Evolutionary conservation across 768 basidiomycete genomes (phyloP), one percentile per base, ranked within the genome.

Genomic region (Crucibulum laeve): DNA sequence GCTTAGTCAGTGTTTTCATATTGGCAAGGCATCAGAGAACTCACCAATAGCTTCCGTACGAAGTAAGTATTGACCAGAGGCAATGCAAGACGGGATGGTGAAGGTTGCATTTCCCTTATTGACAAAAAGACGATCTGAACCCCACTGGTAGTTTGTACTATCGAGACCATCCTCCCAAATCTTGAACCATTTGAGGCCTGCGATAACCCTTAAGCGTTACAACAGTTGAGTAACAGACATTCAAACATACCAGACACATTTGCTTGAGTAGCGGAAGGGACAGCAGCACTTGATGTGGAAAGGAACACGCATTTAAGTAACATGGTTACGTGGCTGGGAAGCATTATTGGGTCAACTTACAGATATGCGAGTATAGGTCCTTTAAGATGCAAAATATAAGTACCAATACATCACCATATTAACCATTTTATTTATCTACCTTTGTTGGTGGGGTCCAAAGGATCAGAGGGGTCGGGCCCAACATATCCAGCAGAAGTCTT

Each of bases 101-200:
- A 77, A 76, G 10, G 65, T 68, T 2, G 70, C 71, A 43, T 76
- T 74, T 25, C 77, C 77, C 47, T 73, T 69, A 55, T 73, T 73
- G 14, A 61, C 53, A 43, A 73, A 67, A 42, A 79, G 53, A 3
- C 63, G 52, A 54, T 77, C 72, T 13, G 72, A 69, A 28, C 61
- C 76, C 77, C 77, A 78, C 25, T 61, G 53, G 36, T 47, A 51
- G 5, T 54, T 51, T n/a, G 53, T 55, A 33, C 70, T 52, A 46
- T 58, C 54, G 40, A 62, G 60, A 10, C 72, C 72, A 36, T 72
- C 71, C 51, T 78, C 63, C 47, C 64, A 71, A 47, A 78, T 74
- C 60, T 76, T 79, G 64, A 79, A 77, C 77, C 77, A 78, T 26
- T 70, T 54, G 4, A 77, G 63, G 22, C 77, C 77, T 7, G 2